phyloP scores from a whole-genome alignment of 2,329 filamentous ascomycete species.

The Colletotrichum melonis region DNA sequence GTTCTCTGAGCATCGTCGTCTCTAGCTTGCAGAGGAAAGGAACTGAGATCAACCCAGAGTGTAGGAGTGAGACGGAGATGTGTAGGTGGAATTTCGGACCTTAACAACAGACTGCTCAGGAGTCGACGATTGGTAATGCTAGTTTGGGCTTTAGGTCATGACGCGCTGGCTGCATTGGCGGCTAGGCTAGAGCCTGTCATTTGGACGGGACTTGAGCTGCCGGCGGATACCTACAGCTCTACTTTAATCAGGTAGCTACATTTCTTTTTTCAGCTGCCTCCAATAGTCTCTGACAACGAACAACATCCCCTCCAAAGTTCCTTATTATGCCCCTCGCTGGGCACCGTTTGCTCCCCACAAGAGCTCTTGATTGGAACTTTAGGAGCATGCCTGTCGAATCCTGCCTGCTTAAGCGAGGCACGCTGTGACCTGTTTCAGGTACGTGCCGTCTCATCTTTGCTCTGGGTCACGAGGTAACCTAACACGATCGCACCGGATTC shows the following conservation, averaged over 20 bases:
- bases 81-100: neutral
- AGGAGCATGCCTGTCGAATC: neutral
- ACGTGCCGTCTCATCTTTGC: slow-evolving; percentile 4
- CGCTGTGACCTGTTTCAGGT: slow-evolving; percentile 34
- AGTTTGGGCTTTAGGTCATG: slow-evolving; percentile 19
- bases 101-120: neutral
- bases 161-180: slow-evolving; percentile 7
- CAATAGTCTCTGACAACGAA: neutral
- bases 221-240: neutral
- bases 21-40: neutral
- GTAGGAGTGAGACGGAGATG: slow-evolving; percentile 4
- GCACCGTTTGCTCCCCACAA: neutral
- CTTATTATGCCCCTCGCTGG: neutral
- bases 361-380: slow-evolving; percentile 6
- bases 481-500: neutral
- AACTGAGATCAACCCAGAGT: neutral
- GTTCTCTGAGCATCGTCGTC: neutral
- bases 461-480: neutral
- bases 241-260: neutral
- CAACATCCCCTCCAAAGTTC: neutral
- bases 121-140: slow-evolving; percentile 1
- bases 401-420: slow-evolving; percentile 10
- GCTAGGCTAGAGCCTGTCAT: neutral
- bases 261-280: neutral
- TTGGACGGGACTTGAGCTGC: neutral